These are phyloP conservation scores for Histomonas meleagridis DNA, from an alignment of 208 protist species.

Conservation along the genomic window DNA sequence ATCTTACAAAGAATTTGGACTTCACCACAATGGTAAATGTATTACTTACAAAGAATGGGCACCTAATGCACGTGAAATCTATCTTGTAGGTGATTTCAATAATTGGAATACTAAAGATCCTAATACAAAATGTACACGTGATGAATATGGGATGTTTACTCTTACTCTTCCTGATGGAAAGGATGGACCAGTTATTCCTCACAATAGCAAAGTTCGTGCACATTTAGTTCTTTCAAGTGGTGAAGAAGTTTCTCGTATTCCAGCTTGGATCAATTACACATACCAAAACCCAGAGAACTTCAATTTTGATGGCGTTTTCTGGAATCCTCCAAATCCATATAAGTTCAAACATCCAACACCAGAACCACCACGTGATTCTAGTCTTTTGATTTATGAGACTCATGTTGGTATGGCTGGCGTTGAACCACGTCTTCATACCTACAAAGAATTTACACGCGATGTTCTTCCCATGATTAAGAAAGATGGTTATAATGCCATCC, in stretches of 20 bases:
- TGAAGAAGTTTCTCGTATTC: neutral
- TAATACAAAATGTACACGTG: slow-evolving; percentile 8
- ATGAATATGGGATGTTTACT: slow-evolving; percentile 16
- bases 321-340: slow-evolving; percentile 52
- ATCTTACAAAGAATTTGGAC: slow-evolving; percentile 34
- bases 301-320: slow-evolving; percentile 49
- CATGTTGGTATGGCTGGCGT: slow-evolving; percentile 64
- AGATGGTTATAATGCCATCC: slow-evolving; percentile 67
- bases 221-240: neutral
- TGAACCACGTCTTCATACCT: slow-evolving; percentile 53
- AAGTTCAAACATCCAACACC: slow-evolving; percentile 48
- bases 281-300: slow-evolving; percentile 36
- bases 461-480: slow-evolving; percentile 61
- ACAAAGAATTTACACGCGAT: slow-evolving; percentile 58
- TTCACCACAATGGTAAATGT: neutral
- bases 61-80: slow-evolving; percentile 12
- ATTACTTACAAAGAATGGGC: slow-evolving; percentile 41
- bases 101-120: slow-evolving; percentile 27
- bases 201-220: neutral
- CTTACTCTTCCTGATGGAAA: neutral
- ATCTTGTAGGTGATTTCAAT: slow-evolving; percentile 42
- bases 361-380: slow-evolving; percentile 43
- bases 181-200: neutral
- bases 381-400: slow-evolving; percentile 60
- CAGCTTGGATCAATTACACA: slow-evolving; percentile 34